Evolutionary conservation across 139 green algal species (phyloP), one percentile per base, ranked within the genome.

Genomic region (Chlamydomonas asymmetrica): DNA sequence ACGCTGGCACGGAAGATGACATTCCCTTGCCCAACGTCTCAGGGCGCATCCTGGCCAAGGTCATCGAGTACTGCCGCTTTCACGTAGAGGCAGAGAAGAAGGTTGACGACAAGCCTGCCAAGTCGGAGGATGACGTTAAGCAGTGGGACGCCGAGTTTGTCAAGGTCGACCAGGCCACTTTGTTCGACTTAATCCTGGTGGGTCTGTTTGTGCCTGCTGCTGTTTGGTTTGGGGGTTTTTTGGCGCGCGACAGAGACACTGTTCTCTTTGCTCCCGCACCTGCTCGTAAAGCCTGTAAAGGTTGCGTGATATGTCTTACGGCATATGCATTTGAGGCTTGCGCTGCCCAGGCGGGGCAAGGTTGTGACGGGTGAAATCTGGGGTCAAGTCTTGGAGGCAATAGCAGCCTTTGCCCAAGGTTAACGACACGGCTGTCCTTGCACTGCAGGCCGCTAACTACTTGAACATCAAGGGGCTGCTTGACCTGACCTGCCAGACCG

Each of bases 111-210:
- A 93, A 94, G 82, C 78, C 90, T 8, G 49, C 69, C 35, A 95
- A 95, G 81, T 85, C 60, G 10, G 92, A 97, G 37, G 96, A 98
- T 1, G 95, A 98, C 16, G 69, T 98, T 23, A 90, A 89, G 74
- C 66, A 73, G 20, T 99, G 92, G 90, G 95, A 99, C 79, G 82
- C 80, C 4, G 94, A 98, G 66, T 99, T 98, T 66, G 89, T 97
- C 43, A 97, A 98, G 74, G 93, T 99, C n/a, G 97, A 99, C 78
- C 95, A 99, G 69, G 84, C 80, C 2, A 96, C 91, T 5, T 88
- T 99, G 23, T 99, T 99, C 67, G 95, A 99, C 78, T 88, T 99
- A n/a, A 99, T 99, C 63, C 71, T 99, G 88, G 90, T 94, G 61
- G 70, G 82, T 66, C 41, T 31, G 40, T 56, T 34, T 31, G 41